Conservation (phyloP, 2,329 filamentous ascomycete genomes). For the Aspergillus hortae region DNA sequence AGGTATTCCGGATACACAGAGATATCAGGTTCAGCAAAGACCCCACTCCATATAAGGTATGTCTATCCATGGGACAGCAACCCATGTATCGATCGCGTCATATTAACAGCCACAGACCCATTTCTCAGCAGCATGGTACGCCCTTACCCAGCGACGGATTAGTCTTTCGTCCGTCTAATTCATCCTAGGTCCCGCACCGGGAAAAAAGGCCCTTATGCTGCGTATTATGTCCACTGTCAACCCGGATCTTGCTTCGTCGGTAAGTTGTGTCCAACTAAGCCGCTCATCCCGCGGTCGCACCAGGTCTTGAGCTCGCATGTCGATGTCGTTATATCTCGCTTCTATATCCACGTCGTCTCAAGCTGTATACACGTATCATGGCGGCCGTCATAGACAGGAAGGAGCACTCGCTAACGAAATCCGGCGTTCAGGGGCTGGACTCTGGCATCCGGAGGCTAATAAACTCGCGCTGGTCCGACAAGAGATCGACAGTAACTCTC, state of each 20-base stretch:
- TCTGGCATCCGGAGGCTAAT: slow-evolving; percentile 72
- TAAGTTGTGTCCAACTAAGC: slow-evolving; percentile 38
- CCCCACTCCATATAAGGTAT: slow-evolving; percentile 82
- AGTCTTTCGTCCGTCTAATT: slow-evolving; percentile 17
- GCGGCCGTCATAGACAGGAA: not conserved
- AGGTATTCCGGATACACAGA: slow-evolving; percentile 81
- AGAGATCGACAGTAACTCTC: slow-evolving; percentile 71
- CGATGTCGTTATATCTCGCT: too few relatives aligned
- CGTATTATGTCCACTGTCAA: slow-evolving; percentile 82
- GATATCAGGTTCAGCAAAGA: slow-evolving; percentile 83
- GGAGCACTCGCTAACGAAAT: slow-evolving; percentile 7
- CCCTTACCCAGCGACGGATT: slow-evolving; percentile 9
- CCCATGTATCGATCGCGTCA: slow-evolving; percentile 1
- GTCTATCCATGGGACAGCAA: slow-evolving; percentile 14
- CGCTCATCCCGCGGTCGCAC: not conserved
- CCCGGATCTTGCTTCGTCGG: slow-evolving; percentile 69
- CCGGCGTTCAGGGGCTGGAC: slow-evolving; percentile 61
- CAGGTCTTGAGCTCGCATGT: not conserved
- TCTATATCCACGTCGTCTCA: not conserved
- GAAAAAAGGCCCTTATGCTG: slow-evolving; percentile 80
- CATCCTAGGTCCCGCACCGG: slow-evolving; percentile 69
- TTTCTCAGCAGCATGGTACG: slow-evolving; percentile 76
- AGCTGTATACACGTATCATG: not conserved
- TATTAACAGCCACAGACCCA: slow-evolving; percentile 54
- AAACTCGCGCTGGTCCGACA: slow-evolving; percentile 65